Evolutionary conservation across 495 filamentous ascomycete species (phyloP).

Genomic region (Penicillium malachiteum): DNA sequence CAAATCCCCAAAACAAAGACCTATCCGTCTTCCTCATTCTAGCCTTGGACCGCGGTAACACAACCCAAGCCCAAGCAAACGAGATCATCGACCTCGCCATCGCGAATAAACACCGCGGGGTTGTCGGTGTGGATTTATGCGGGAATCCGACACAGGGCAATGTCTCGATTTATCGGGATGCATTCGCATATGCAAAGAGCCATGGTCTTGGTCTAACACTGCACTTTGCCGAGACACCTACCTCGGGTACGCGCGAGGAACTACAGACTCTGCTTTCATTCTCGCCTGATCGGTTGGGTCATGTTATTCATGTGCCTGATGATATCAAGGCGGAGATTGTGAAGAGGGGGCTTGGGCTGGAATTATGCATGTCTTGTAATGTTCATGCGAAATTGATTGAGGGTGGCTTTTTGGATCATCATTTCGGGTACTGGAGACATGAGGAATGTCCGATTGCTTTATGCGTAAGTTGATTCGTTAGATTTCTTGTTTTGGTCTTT

Average conservation of each 20-base stretch:
- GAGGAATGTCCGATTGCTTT: slow-evolving; percentile 53
- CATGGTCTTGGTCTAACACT: slow-evolving; percentile 62
- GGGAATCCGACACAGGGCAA: slow-evolving; percentile 69
- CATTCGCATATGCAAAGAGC: slow-evolving; percentile 55
- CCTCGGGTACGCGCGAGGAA: slow-evolving; percentile 54
- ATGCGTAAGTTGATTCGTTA: slow-evolving; percentile 49
- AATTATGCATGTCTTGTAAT: slow-evolving; percentile 80
- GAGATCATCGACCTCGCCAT: slow-evolving; percentile 64
- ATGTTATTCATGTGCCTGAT: slow-evolving; percentile 73
- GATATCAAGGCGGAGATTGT: slow-evolving; percentile 55
- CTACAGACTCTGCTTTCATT: slow-evolving; percentile 61
- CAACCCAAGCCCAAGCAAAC: slow-evolving; percentile 53
- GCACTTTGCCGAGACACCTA: slow-evolving; percentile 72
- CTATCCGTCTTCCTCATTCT: slow-evolving; percentile 68
- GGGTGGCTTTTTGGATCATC: slow-evolving; percentile 67
- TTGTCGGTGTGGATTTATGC: slow-evolving; percentile 80
- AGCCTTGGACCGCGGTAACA: slow-evolving; percentile 66
- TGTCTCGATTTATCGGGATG: slow-evolving; percentile 52
- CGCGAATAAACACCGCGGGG: slow-evolving; percentile 50
- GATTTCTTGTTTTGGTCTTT: slow-evolving; percentile 3
- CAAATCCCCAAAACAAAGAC: slow-evolving; percentile 25
- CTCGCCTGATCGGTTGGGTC: slow-evolving; percentile 69
- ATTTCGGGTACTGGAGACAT: slow-evolving; percentile 67
- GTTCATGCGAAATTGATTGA: slow-evolving; percentile 71
- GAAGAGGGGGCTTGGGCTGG: slow-evolving; percentile 57